phyloP scores from a whole-genome alignment of 2,329 filamentous ascomycete species.

The Apiospora aurea region DNA sequence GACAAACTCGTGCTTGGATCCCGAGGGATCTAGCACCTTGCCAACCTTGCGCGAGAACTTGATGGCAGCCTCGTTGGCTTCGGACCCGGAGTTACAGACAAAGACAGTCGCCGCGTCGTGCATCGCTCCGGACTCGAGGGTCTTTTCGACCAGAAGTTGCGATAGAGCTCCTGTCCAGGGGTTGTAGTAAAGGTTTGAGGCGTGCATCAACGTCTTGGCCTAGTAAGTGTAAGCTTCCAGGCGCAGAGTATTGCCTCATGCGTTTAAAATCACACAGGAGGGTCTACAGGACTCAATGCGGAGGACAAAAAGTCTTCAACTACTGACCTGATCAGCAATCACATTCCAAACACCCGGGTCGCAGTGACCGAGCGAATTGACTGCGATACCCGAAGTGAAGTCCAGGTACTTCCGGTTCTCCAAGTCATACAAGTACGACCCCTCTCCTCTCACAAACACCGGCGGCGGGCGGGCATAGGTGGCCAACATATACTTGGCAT shows the following conservation, averaged over 20 bases:
- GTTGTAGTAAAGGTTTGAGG: conserved; percentile 97
- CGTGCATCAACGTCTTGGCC: conserved; percentile 82
- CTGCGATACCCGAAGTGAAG: conserved; percentile 94
- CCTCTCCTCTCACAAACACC: conserved; percentile 87
- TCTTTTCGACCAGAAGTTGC: conserved; percentile 83
- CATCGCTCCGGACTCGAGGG: conserved; percentile 81
- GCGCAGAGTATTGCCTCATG: conserved; percentile 24
- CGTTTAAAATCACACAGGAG: background rate
- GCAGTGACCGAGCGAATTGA: conserved; percentile 91
- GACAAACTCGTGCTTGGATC: conserved; percentile 81
- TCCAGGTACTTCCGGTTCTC: conserved; percentile 92
- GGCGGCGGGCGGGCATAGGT: conserved; percentile 92
- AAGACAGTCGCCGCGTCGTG: conserved; percentile 82
- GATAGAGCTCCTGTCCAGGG: conserved; percentile 92
- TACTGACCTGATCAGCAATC: conserved; percentile 74
- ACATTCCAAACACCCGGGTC: conserved; percentile 80
- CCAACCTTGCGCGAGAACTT: conserved; percentile 96
- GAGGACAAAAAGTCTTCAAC: background rate
- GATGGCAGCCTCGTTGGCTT: conserved; percentile 97
- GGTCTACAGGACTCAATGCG: background rate
- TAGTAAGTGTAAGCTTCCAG: conserved; percentile 35
- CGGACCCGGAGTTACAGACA: conserved; percentile 93
- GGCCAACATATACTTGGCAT: conserved; percentile 89
- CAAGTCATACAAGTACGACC: conserved; percentile 88
- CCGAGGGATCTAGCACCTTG: conserved; percentile 74